phyloP scores from a whole-genome alignment of 176 grass and related monocot genomes.

The sorghum (Sorghum bicolor) region Sorghum_bicolor_NCBIv3 NC_012873.2:68166001-68166500 shows the following conservation, averaged over 20 bases:
- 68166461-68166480: slow-evolving; percentile 85
- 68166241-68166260: slow-evolving; percentile 89
- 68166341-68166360: neutral
- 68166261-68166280: slow-evolving; percentile 41
- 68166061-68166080: slow-evolving; percentile 52
- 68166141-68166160: slow-evolving; percentile 83
- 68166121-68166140: slow-evolving; percentile 66
- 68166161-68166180: slow-evolving; percentile 73
- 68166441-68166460: slow-evolving; percentile 54
- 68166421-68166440: neutral
- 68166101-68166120: slow-evolving; percentile 83
- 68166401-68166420: neutral
- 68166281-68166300: neutral
- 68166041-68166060: neutral
- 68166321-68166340: neutral
- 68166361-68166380: neutral
- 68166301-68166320: neutral
- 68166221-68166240: slow-evolving; percentile 82
- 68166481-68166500: slow-evolving; percentile 98
- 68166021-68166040: neutral
- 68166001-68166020: neutral
- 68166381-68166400: neutral
- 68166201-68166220: slow-evolving; percentile 94
- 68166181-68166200: slow-evolving; percentile 83
- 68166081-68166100: slow-evolving; percentile 98